Evolutionary conservation across 805 yeast species (phyloP).

Genomic region (Metschnikowia colocasiae): DNA sequence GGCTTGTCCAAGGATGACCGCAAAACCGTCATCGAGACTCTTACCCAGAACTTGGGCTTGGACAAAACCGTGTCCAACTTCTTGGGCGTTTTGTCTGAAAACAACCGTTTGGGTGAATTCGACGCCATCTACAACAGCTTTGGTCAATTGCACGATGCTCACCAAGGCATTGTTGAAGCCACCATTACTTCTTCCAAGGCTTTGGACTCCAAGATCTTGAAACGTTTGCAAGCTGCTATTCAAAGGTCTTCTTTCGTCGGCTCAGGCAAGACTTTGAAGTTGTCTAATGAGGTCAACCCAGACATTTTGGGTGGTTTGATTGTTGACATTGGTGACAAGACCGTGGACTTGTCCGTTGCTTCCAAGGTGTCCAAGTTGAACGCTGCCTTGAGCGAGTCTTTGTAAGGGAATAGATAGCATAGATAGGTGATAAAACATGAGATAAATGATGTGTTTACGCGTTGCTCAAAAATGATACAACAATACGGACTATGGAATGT

Average conservation of each 20-base stretch:
- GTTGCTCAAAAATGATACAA: not conserved
- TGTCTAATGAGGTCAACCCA: slow-evolving; percentile 79
- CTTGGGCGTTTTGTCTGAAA: slow-evolving; percentile 81
- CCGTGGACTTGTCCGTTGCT: slow-evolving; percentile 88
- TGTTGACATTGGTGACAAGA: slow-evolving; percentile 94
- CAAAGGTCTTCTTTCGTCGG: slow-evolving; percentile 79
- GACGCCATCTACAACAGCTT: slow-evolving; percentile 65
- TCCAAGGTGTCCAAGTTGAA: slow-evolving; percentile 84
- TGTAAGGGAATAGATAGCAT: slow-evolving; percentile 42
- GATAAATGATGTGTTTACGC: not conserved
- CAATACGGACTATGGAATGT: not conserved
- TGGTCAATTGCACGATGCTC: slow-evolving; percentile 76
- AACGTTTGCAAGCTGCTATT: slow-evolving; percentile 75
- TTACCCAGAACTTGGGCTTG: slow-evolving; percentile 46
- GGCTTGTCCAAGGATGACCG: slow-evolving; percentile 76
- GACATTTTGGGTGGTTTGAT: slow-evolving; percentile 93
- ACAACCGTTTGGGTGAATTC: slow-evolving; percentile 83
- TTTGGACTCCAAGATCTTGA: slow-evolving; percentile 75
- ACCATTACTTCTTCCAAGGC: slow-evolving; percentile 84
- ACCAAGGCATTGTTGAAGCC: slow-evolving; percentile 90
- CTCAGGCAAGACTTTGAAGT: slow-evolving; percentile 76
- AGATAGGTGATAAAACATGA: slow-evolving; percentile 3
- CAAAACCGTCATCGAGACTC: slow-evolving; percentile 59
- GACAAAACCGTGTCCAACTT: slow-evolving; percentile 77
- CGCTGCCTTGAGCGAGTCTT: slow-evolving; percentile 80